Base-by-base conservation (phyloP, 2,329 filamentous ascomycete species). In the Clonostachys sp. region DNA sequence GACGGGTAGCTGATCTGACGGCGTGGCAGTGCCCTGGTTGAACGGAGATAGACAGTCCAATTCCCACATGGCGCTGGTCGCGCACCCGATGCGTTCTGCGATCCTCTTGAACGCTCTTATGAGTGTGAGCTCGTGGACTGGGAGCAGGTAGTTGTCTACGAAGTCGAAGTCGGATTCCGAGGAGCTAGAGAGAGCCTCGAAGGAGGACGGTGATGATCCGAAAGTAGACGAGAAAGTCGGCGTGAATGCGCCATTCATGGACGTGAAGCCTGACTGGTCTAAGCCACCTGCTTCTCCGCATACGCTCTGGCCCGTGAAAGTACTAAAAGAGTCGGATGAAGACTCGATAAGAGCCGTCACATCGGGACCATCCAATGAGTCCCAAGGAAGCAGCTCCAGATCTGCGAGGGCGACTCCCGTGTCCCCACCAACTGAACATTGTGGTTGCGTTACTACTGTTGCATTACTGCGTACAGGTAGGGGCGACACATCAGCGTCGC, bases 41-140 rank as follows among this genome's bases (percentile, higher is more conserved):
- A 81, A 80, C 5, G 74, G 73, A 2, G 77, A 79, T 24, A 62
- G 56, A 18, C 71, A 66, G 14, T 66, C 59, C 5, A 78, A 57
- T 12, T 68, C 66, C 75, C 75, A 81, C 42, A 78, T 57, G 16
- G 61, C 47, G 2, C 64, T 57, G 3, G 17, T 40, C 30, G 58
- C 59, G 46, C 67, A 66, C 38, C 72, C 70, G 14, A 81, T 61
- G 2, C 77, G 70, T 7, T 57, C 55, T 2, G 75, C 73, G 40
- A 82, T 72, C 42, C 69, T 69, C 45, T 73, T 51, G 33, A 75
- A 60, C 1, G 69, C 77, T 24, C 67, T 69, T 36, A 81, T 59
- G 5, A 81, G 61, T 5, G 66, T 71, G 17, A 81, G 61, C 39
- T 75, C 69, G n/a, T 69, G 63, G 12, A 79, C 58, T 1, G 75